Evolutionary conservation across 2,329 filamentous ascomycete genomes (phyloP), one percentile per base, ranked within the genome.

Genomic region (Neofusicoccum umdonicola): DNA sequence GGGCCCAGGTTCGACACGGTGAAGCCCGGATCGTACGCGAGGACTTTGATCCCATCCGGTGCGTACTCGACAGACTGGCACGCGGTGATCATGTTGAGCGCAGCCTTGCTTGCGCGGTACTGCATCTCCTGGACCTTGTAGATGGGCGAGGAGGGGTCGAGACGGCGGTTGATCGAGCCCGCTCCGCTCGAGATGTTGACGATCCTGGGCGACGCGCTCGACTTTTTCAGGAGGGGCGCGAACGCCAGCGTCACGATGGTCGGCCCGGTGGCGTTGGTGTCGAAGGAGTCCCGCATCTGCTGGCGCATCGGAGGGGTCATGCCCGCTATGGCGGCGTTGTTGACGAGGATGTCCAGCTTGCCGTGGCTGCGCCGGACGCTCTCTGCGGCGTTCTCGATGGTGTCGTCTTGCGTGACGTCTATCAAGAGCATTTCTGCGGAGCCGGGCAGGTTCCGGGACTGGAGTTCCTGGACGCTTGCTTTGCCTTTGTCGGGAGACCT

Each of bases 1-100:
- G 62, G 47, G 3, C 73, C 68, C 19, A 80, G 47, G 62, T 77
- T 76, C 3, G 71, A 74, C 12, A 72, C 70, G 0, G 74, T 78
- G 62, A 79, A 80, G 0, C 77, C 77, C 0, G 78, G 78, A 67
- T 74, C 74, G 56, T 73, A 79, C 6, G 73, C 69, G 65, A 77
- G 79, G 0, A 79, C 74, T 66, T 76, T 80, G 65, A 78, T 70
- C 0, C 73, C 74, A 3, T 56, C 31, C 12, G 63, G 27, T 0
- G 61, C 67, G 35, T 69, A 73, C 45, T 72, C 72, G 4, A 72
- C 71, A 35, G 67, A 66, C 56, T 71, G 69, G 52, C 70, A 73
- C 11, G 72, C 71, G 8, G 70, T 72, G 12, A 79, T 63, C 77
- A 80, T 79, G 44, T 78, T 78, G 66, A 78, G 63, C 1, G 78